Evolutionary conservation across 169 alveolate species (phyloP).

Genomic region (Plasmodium relictum): DNA sequence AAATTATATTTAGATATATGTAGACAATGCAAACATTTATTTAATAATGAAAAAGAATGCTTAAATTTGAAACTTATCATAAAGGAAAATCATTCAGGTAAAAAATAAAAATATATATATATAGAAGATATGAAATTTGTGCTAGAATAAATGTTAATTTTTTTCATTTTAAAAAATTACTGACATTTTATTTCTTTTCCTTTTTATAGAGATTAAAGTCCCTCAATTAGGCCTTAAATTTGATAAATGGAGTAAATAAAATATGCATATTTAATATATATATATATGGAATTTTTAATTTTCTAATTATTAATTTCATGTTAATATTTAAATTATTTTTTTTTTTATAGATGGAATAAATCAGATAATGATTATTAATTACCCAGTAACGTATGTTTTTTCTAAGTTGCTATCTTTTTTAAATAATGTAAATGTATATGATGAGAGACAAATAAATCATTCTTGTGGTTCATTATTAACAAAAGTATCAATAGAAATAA

Average conservation of each 20-base stretch:
- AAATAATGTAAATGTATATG: not conserved
- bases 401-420: slow-evolving; percentile 14
- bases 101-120: too few species aligned
- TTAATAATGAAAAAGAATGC: slow-evolving; percentile 18
- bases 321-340: too few species aligned
- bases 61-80: not conserved
- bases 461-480: not conserved
- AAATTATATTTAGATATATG: slow-evolving; percentile 36
- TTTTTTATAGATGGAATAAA: not conserved
- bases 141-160: not conserved
- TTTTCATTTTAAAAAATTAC: too few species aligned
- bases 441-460: not conserved
- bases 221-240: slow-evolving; percentile 15
- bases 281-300: too few species aligned
- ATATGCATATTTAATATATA: too few species aligned
- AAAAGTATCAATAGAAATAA: not conserved
- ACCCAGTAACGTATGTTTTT: slow-evolving; percentile 39
- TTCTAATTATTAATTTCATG: too few species aligned
- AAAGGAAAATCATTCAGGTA: not conserved
- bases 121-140: not conserved
- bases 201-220: not conserved
- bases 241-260: slow-evolving; percentile 6
- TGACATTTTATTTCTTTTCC: not conserved
- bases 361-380: slow-evolving; percentile 12
- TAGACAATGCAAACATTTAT: slow-evolving; percentile 23